Percentiles rank a stretch among this genome's conserved stretches.
phyloP scores from a whole-genome alignment of 2,329 filamentous ascomycete genomes.

The Septoria linicola region DNA sequence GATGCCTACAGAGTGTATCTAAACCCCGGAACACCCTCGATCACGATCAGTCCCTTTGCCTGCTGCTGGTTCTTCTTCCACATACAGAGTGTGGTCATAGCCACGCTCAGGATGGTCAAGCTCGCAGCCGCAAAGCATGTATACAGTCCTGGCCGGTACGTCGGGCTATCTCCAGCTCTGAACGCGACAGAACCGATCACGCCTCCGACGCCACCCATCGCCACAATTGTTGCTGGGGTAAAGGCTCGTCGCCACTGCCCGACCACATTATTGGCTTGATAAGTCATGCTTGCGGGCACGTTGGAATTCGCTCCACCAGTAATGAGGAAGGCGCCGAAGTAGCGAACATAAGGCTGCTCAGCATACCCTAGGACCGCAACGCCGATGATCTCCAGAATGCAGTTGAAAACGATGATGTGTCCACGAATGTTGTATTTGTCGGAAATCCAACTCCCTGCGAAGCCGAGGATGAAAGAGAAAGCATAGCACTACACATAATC shows the following conservation, averaged over 20 bases:
- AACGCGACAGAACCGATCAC: constrained; percentile 74
- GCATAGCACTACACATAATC: constrained; percentile 7
- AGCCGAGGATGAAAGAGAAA: constrained; percentile 14
- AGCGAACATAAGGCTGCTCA: constrained; percentile 55
- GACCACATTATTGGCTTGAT: constrained; percentile 83
- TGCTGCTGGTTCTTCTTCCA: constrained; percentile 12
- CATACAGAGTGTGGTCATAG: constrained; percentile 14
- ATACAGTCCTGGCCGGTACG: constrained; percentile 10
- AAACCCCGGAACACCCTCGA: constrained; percentile 16
- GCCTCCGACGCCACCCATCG: constrained; percentile 71
- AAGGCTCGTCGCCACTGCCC: constrained; percentile 81
- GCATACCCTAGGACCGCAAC: constrained; percentile 72
- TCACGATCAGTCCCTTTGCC: constrained; percentile 12
- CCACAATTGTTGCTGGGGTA: constrained; percentile 51
- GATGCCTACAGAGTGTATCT: constrained; percentile 7
- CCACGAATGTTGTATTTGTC: constrained; percentile 12
- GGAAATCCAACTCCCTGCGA: constrained; percentile 1
- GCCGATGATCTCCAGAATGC: constrained; percentile 62
- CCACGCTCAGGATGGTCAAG: constrained; percentile 10
- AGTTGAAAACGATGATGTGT: constrained; percentile 62
- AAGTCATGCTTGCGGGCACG: constrained; percentile 71
- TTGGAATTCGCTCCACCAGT: constrained; percentile 74
- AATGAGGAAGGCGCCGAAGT: constrained; percentile 71
- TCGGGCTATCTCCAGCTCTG: constrained; percentile 39
- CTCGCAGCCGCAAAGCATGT: constrained; percentile 13